These are phyloP conservation scores for Chaetomium tenue DNA, from an alignment of 495 filamentous ascomycete species.

Conservation along the genomic window DNA sequence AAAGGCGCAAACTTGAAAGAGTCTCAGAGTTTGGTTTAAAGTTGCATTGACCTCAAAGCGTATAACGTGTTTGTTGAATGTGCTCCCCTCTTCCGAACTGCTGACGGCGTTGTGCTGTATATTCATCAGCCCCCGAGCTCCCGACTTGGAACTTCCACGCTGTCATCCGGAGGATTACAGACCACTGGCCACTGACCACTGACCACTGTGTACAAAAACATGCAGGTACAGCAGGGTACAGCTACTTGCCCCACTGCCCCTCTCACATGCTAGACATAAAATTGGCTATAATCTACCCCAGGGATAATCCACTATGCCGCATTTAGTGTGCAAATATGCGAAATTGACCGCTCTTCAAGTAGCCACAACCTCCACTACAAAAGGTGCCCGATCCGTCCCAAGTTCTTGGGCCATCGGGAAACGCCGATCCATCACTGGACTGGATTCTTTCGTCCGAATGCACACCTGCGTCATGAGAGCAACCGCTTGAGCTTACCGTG, in stretches of 20 bases:
- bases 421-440: conserved; percentile 22
- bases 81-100: background rate
- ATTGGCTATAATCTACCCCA: background rate
- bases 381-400: conserved; percentile 16
- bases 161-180: conserved; percentile 27
- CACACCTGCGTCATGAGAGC: conserved; percentile 29
- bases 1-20: background rate
- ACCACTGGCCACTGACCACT: no score
- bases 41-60: background rate
- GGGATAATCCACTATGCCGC: background rate
- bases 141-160: conserved; percentile 34
- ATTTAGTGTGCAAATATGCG: conserved; percentile 10
- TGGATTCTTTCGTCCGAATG: conserved; percentile 13
- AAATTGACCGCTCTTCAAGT: conserved; percentile 9
- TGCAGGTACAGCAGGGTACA: conserved; percentile 14
- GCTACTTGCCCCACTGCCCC: conserved; percentile 13
- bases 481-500: conserved; percentile 25
- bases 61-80: background rate
- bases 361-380: conserved; percentile 15
- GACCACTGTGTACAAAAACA: background rate
- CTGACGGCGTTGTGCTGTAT: conserved; percentile 7
- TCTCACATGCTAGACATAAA: conserved; percentile 10
- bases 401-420: conserved; percentile 13
- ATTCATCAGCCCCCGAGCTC: conserved; percentile 18
- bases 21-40: background rate